phyloP scores from a whole-genome alignment of 192 early-diverging fungal species.

The Phycomyces nitens region DNA sequence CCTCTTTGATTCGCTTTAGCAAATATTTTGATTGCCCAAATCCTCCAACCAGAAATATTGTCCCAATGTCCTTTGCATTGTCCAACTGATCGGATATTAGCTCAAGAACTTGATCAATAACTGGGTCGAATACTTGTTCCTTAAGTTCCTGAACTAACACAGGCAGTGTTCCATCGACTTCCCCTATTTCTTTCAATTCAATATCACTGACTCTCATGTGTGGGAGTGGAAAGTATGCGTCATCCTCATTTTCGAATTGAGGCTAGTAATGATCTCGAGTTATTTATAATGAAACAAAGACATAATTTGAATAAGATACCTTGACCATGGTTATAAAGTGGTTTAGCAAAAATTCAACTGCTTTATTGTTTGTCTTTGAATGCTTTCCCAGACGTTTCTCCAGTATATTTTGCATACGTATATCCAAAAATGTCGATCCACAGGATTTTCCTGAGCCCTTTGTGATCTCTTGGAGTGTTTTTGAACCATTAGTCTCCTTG shows the following conservation, averaged over 20 bases:
- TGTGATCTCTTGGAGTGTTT: slow-evolving; percentile 38
- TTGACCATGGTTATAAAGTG: slow-evolving; percentile 39
- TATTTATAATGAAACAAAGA: too few species aligned
- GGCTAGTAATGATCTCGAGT: too few species aligned
- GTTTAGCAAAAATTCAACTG: slow-evolving; percentile 33
- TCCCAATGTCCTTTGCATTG: slow-evolving; percentile 30
- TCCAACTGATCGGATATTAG: slow-evolving; percentile 45
- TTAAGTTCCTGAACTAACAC: slow-evolving; percentile 42
- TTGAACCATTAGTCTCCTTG: slow-evolving; percentile 20
- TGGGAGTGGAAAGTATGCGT: slow-evolving; percentile 39
- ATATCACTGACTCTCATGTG: slow-evolving; percentile 30
- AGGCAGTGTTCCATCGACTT: slow-evolving; percentile 39
- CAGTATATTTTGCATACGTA: slow-evolving; percentile 34
- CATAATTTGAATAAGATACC: too few species aligned
- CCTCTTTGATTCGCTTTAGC: slow-evolving; percentile 37
- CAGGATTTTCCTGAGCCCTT: slow-evolving; percentile 41
- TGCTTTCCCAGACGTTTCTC: slow-evolving; percentile 33
- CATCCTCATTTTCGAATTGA: slow-evolving; percentile 41
- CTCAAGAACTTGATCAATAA: slow-evolving; percentile 41
- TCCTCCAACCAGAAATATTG: slow-evolving; percentile 51
- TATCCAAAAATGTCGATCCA: slow-evolving; percentile 44
- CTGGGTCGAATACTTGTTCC: slow-evolving; percentile 47
- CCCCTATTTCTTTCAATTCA: slow-evolving; percentile 36
- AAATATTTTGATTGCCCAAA: slow-evolving; percentile 51
- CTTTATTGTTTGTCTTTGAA: slow-evolving; percentile 31